Conservation (phyloP, 1,284 basidiomycete genomes). For the Puccinia coronata region DNA sequence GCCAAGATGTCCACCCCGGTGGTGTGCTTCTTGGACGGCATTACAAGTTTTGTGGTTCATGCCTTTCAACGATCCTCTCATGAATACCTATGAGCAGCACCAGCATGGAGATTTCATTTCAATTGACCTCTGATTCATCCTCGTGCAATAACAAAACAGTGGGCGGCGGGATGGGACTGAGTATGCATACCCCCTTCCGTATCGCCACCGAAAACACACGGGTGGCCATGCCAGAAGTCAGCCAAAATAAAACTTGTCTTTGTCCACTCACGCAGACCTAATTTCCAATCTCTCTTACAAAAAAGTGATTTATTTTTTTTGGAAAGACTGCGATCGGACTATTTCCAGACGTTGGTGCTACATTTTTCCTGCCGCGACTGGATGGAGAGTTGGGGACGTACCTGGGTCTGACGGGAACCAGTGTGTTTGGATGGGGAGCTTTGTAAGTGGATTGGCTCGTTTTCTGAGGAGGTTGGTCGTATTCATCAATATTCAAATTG, state of each 20-base stretch:
- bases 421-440: constrained; percentile 72
- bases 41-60: constrained; percentile 70
- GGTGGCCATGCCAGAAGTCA: constrained; percentile 89
- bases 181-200: constrained; percentile 83
- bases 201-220: constrained; percentile 89
- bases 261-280: not conserved
- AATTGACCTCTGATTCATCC: too few relatives aligned
- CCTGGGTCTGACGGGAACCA: constrained; percentile 81
- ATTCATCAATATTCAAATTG: too few relatives aligned
- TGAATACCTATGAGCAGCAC: too few relatives aligned
- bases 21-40: constrained; percentile 83
- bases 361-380: constrained; percentile 80
- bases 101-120: too few relatives aligned
- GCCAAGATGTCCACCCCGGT: constrained; percentile 81
- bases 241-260: not conserved
- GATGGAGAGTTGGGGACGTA: constrained; percentile 92
- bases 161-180: constrained; percentile 93
- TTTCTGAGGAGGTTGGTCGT: not conserved
- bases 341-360: constrained; percentile 87
- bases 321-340: constrained; percentile 59
- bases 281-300: constrained; percentile 52
- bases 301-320: constrained; percentile 59
- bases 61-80: constrained; percentile 50
- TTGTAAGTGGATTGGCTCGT: constrained; percentile 67
- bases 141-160: too few relatives aligned